phyloP scores from a whole-genome alignment of 2,329 filamentous ascomycete genomes.

The Fusarium solani-melongenae region DNA sequence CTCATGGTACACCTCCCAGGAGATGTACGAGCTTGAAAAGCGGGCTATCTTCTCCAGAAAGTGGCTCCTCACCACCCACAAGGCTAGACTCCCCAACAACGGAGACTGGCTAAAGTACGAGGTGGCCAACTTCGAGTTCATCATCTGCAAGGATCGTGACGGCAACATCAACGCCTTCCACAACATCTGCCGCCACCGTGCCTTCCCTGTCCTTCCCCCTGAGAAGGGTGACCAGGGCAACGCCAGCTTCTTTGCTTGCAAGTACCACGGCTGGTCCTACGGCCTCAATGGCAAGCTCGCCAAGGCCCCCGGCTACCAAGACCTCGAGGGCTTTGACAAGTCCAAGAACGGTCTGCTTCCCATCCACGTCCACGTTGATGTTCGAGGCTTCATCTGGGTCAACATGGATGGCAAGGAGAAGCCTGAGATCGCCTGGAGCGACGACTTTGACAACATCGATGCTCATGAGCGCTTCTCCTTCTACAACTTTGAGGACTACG shows the following conservation, averaged over 20 bases:
- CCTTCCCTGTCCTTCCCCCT: conserved; percentile 60
- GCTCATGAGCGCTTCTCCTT: conserved; percentile 55
- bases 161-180: conserved; percentile 69
- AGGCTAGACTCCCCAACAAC: conserved; percentile 58
- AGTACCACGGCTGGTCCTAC: conserved; percentile 73
- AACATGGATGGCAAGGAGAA: conserved; percentile 62
- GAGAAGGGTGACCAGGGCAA: conserved; percentile 62
- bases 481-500: conserved; percentile 64
- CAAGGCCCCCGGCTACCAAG: conserved; percentile 69
- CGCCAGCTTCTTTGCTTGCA: conserved; percentile 65
- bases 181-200: conserved; percentile 71
- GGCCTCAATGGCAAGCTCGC: conserved; percentile 66
- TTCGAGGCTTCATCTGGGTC: conserved; percentile 67
- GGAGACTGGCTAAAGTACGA: conserved; percentile 69
- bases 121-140: conserved; percentile 66
- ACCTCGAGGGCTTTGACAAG: conserved; percentile 66
- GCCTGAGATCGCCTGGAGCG: conserved; percentile 62
- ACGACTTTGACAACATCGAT: conserved; percentile 62
- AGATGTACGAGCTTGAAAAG: conserved; percentile 67
- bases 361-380: conserved; percentile 65
- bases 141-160: conserved; percentile 62
- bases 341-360: conserved; percentile 65
- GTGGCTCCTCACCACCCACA: conserved; percentile 67
- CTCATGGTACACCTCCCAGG: conserved; percentile 63
- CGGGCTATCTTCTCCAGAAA: conserved; percentile 67